phyloP scores from a whole-genome alignment of 345 rosid species.

The Camelina neglecta region DNA sequence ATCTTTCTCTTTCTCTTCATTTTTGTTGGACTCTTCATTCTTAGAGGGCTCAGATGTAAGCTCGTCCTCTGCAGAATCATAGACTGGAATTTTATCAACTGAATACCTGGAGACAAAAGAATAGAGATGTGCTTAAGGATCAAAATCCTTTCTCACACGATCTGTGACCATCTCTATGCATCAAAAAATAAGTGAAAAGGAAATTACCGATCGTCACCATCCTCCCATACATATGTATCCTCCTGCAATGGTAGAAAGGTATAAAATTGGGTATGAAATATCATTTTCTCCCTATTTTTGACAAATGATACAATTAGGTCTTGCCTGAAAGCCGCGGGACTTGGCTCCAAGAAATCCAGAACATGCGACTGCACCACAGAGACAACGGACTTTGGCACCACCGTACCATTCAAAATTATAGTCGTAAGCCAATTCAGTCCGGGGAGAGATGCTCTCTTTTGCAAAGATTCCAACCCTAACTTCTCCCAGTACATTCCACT shows the following conservation, averaged over 20 bases:
- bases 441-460: constrained; percentile 66
- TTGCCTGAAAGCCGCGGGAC: constrained; percentile 98
- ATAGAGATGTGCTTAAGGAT: not conserved
- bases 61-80: constrained; percentile 98
- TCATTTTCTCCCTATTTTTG: not conserved
- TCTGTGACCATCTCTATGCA: not conserved
- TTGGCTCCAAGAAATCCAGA: constrained; percentile 98
- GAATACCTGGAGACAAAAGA: constrained; percentile 65
- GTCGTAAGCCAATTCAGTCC: constrained; percentile 81
- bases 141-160: not conserved
- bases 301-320: constrained; percentile 3
- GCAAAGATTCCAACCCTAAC: constrained; percentile 97
- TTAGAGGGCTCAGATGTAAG: constrained; percentile 62
- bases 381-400: constrained; percentile 95
- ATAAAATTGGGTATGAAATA: not conserved
- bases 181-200: not conserved
- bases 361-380: constrained; percentile 84
- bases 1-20: constrained; percentile 45
- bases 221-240: constrained; percentile 97
- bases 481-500: constrained; percentile 94
- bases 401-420: constrained; percentile 98
- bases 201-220: constrained; percentile 81
- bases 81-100: constrained; percentile 83
- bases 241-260: constrained; percentile 53
- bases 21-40: constrained; percentile 43